Evolutionary conservation across 2,329 filamentous ascomycete species (phyloP), one percentile per base, ranked within the genome.

Genomic region (Talaromyces sp.): DNA sequence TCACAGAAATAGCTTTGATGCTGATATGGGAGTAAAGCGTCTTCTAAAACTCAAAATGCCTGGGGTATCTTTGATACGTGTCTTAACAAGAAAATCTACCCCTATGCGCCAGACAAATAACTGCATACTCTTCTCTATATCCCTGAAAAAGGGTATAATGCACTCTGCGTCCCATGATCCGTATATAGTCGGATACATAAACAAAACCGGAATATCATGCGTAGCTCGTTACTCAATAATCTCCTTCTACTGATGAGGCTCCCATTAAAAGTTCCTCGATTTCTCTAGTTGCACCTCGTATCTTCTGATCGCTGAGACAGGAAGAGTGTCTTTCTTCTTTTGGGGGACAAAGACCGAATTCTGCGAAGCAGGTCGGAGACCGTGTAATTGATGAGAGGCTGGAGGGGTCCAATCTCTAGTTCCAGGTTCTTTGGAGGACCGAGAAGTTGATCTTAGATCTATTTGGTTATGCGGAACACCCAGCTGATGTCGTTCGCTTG

Each of bases 241-340:
- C 8, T 25, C 15, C 8, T 22, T 22, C n/a, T 7, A 3, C 19
- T 47, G n/a, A n/a, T 15, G n/a, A 11, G 19, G 13, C 36, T 39
- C 36, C 15, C 17, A 47, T 47, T 19, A 25, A 64, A 60, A 51
- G 30, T 66, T 58, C 47, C 65, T 28, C 28, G 60, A 53, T 42
- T 53, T 58, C 32, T 60, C 64, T 25, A 58, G 59, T 49, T 61
- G 59, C 58, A 64, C 60, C 32, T 67, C 63, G 53, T 65, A 64
- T 44, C 65, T 57, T 59, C 64, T 56, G 33, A 66, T 42, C 44
- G 66, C 58, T 44, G 64, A 58, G 15, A 63, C 55, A 27, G 62
- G 58, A 28, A 63, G 62, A 2, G 51, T 32, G 17, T 61, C 62
- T 47, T 57, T 63, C 58, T 59, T 63, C 36, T 55, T 58, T 28